Evolutionary conservation across 352 stramenopile species (phyloP).

Genomic region (Phytopythium oedochilum): DNA sequence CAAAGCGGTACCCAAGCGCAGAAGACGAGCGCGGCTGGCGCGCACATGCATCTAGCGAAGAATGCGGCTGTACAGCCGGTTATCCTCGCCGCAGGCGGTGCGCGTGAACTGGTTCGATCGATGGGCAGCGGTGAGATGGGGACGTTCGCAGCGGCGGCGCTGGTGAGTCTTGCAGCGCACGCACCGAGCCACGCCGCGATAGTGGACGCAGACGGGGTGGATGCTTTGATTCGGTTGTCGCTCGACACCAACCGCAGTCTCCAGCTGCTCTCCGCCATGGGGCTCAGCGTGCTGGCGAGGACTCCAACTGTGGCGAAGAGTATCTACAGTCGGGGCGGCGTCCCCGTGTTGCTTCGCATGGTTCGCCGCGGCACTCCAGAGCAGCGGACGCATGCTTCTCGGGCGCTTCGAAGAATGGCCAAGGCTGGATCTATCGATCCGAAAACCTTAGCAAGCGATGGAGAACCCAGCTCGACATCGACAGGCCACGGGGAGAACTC

Average conservation of each 20-base stretch:
- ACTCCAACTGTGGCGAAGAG: no score
- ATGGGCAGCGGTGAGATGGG: background rate
- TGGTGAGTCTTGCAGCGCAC: background rate
- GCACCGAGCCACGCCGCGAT: background rate
- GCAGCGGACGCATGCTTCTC: no score
- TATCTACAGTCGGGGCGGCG: no score
- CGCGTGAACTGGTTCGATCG: background rate
- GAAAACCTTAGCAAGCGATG: no score
- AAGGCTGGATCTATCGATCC: no score
- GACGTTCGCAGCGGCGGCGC: background rate
- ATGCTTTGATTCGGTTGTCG: background rate
- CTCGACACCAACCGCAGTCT: background rate
- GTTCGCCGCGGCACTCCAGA: no score
- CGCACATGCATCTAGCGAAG: background rate
- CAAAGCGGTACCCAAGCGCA: background rate
- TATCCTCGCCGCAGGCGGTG: background rate
- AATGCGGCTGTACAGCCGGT: background rate
- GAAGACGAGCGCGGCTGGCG: background rate
- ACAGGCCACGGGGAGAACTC: no score
- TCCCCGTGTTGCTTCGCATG: no score
- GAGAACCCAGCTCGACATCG: no score
- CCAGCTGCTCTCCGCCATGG: background rate
- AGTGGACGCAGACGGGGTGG: background rate
- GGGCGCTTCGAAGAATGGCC: no score
- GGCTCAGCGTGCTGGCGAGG: background rate